Evolutionary conservation across 1,284 basidiomycete genomes (phyloP), one percentile per base, ranked within the genome.

Genomic region (Schizophyllum amplum): DNA sequence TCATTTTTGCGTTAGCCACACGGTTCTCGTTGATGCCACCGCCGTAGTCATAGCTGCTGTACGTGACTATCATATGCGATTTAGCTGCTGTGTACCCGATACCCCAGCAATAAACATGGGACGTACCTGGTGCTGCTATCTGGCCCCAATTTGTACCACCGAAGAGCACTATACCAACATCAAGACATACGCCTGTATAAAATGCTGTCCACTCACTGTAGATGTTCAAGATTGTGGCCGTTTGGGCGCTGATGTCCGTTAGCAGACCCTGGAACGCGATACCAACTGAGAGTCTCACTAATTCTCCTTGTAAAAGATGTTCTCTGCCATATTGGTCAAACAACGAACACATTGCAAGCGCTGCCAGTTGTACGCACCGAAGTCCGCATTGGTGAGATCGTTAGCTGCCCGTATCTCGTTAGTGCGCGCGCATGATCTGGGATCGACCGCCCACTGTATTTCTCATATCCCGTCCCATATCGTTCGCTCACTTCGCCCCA

Each of bases 141-240:
- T 76, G 72, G 1, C 78, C 77, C 76, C 77, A 79, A 55, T 80
- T 80, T 1, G 77, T 79, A 42, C 78, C 78, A 9, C 78, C 78
- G 58, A 74, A 80, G 0, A 76, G 62, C 77, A 80, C 77, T 78
- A 53, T 15, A 47, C 48, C 33, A 60, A 42, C 42, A 24, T 5
- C 52, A 21, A 11, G n/a, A 42, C 17, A 17, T 17, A 42, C 2
- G 7, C 7, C 33, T 53, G 21, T 6, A 51, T 6, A 22, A 25
- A 26, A 6, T 22, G 24, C 42, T 15, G 4, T 25, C 49, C 20
- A 60, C 71, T 42, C 58, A 77, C 76, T 79, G 62, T 79, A 79
- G 22, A 79, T 69, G 59, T 76, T 79, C 9, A 79, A 59, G 25
- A 79, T 76, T 0, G 75, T 78, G n/a, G 76, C 64, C 3, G 75